Evolutionary conservation across 2,329 filamentous ascomycete genomes (phyloP).

Genomic region (Colletotrichum tropicale): DNA sequence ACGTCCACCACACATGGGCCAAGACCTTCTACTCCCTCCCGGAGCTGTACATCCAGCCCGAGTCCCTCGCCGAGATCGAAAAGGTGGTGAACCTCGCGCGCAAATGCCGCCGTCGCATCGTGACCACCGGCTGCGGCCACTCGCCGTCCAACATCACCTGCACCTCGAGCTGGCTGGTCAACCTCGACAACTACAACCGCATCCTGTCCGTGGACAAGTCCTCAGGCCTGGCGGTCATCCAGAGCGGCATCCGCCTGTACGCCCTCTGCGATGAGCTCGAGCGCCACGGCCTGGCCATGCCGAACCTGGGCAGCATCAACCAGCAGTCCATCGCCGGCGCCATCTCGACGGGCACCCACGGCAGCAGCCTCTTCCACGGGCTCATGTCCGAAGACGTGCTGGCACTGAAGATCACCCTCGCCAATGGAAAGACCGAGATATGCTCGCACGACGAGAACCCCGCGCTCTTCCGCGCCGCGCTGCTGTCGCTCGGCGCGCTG

Average conservation of each 20-base stretch:
- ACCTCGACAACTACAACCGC: conserved; percentile 81
- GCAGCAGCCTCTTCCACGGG: conserved; percentile 83
- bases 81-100: conserved; percentile 83
- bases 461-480: conserved; percentile 85
- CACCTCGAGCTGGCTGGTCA: conserved; percentile 92
- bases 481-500: conserved; percentile 86
- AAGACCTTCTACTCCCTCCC: conserved; percentile 88
- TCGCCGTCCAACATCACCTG: conserved; percentile 92
- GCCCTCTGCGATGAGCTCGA: conserved; percentile 77
- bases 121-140: conserved; percentile 88
- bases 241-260: conserved; percentile 87
- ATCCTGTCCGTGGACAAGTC: conserved; percentile 73
- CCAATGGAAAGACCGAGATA: conserved; percentile 74
- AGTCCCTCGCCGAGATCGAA: conserved; percentile 79
- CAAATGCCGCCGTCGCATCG: conserved; percentile 78
- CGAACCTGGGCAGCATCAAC: conserved; percentile 93
- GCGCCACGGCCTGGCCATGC: conserved; percentile 79
- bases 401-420: conserved; percentile 79
- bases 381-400: conserved; percentile 81
- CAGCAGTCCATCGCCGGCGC: conserved; percentile 92
- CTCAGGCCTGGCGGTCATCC: conserved; percentile 72
- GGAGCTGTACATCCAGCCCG: conserved; percentile 88
- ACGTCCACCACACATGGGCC: conserved; percentile 93
- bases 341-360: conserved; percentile 92
- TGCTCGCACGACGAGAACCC: conserved; percentile 74